Conservation (phyloP, 164 flowering plant genomes). For the Chimonanthus praecox region DNA sequence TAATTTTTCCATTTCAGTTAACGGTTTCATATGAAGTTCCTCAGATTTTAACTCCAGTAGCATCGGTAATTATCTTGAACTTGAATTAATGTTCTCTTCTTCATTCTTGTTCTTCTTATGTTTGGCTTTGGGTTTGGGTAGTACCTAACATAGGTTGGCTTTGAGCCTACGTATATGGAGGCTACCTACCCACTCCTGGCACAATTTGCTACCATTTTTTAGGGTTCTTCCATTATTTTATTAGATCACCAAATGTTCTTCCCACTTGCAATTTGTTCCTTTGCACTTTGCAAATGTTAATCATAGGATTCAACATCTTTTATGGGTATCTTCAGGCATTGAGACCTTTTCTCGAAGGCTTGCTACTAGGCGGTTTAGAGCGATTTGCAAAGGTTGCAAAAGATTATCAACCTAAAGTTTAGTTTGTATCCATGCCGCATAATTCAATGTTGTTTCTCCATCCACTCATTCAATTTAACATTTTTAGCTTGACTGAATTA, state of each 20-base stretch:
- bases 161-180: too few species aligned
- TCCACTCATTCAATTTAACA: background rate
- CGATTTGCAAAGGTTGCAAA: slow-evolving; percentile 58
- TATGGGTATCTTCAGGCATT: slow-evolving; percentile 44
- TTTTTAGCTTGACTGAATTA: background rate
- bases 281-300: background rate
- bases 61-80: slow-evolving; percentile 54
- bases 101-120: too few species aligned
- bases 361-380: slow-evolving; percentile 65
- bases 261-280: background rate
- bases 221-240: slow-evolving; percentile 9
- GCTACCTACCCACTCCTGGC: background rate
- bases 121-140: too few species aligned
- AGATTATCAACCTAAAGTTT: slow-evolving; percentile 16
- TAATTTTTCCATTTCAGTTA: slow-evolving; percentile 49
- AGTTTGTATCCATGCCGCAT: background rate
- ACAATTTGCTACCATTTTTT: background rate
- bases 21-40: slow-evolving; percentile 95
- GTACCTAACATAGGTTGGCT: too few species aligned
- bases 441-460: background rate
- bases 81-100: background rate
- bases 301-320: slow-evolving; percentile 1
- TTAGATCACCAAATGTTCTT: background rate
- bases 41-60: slow-evolving; percentile 60
- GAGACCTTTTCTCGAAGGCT: slow-evolving; percentile 63